Evolutionary conservation across 2,329 filamentous ascomycete species (phyloP), one percentile per base, ranked within the genome.

Genomic region (Tolypocladium inflatum): DNA sequence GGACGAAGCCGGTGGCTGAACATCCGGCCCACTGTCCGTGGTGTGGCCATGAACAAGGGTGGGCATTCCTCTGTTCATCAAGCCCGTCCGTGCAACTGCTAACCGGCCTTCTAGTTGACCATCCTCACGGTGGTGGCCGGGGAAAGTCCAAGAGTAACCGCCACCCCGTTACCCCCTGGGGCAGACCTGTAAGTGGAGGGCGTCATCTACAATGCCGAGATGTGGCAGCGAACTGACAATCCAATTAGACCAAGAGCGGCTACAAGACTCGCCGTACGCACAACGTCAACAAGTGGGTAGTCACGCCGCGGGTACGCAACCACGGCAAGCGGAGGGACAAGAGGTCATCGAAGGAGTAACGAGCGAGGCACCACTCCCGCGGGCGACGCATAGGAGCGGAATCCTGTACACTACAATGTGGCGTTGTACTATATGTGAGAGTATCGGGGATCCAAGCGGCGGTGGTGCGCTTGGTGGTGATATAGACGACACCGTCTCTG

Each of bases 101-200:
- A 19, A 59, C 41, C 3, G 9, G 33, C 8, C 9, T 33, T 39
- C 51, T 67, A 85, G 89, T 86, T 67, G 94, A 99, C 70, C 94
- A 99, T 81, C 94, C 94, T 69, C 94, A 99, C 74, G 94, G 94
- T 83, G 94, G 94, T 89, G 94, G 94, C 76, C 86, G 95, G 81
- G 94, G 94, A 79, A 99, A 99, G 79, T 97, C 91, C 59, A 99
- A 99, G 90, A 91, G 94, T 85, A 96, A 97, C 71, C 86, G 92
- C 61, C 82, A 96, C 71, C 94, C 95, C 39, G 91, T 94, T 67
- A 96, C 91, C 76, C 94, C 94, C 59, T 99, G 95, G 94, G 94
- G 95, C 72, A 88, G 86, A 71, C 93, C 91, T 70, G 91, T 95
- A 88, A 78, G 90, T 84, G 64, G 15, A 17, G 35, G 13, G 11